Evolutionary conservation across 2,329 filamentous ascomycete species (phyloP).

Genomic region (Penicillium sp.): DNA sequence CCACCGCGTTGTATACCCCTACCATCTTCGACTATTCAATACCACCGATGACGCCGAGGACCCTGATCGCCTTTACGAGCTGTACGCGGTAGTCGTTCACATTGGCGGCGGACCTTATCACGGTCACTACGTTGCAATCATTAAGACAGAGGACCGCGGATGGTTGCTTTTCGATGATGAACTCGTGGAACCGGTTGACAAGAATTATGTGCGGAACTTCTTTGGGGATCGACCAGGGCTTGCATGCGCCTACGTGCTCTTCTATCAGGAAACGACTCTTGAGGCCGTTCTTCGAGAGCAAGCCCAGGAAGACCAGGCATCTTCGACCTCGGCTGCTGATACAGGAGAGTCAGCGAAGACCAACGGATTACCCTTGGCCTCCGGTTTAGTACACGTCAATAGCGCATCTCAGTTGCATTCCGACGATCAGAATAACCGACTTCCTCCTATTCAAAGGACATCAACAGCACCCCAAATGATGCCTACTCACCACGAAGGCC

Average conservation of each 20-base stretch:
- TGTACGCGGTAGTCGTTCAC: conserved; percentile 96
- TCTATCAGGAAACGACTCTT: conserved; percentile 88
- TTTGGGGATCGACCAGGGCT: conserved; percentile 91
- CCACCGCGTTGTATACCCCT: conserved; percentile 95
- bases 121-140: conserved; percentile 95
- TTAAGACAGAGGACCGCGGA: conserved; percentile 94
- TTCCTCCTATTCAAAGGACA: conserved; percentile 38
- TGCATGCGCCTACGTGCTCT: conserved; percentile 94
- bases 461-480: conserved; percentile 51
- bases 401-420: conserved; percentile 42
- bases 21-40: conserved; percentile 94
- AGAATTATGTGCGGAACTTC: conserved; percentile 94
- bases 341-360: conserved; percentile 35
- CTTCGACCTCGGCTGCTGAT: conserved; percentile 54
- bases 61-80: conserved; percentile 89
- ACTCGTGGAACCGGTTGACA: conserved; percentile 97
- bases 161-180: conserved; percentile 98
- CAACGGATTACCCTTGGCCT: conserved; percentile 37
- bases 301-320: conserved; percentile 70
- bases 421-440: conserved; percentile 41
- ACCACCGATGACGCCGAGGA: conserved; percentile 95
- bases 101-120: conserved; percentile 97
- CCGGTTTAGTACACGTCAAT: conserved; percentile 44
- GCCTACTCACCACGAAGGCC: conserved; percentile 48
- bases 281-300: conserved; percentile 76